phyloP scores from a whole-genome alignment of 805 yeast genomes.

The Komagataella pastoris region DNA sequence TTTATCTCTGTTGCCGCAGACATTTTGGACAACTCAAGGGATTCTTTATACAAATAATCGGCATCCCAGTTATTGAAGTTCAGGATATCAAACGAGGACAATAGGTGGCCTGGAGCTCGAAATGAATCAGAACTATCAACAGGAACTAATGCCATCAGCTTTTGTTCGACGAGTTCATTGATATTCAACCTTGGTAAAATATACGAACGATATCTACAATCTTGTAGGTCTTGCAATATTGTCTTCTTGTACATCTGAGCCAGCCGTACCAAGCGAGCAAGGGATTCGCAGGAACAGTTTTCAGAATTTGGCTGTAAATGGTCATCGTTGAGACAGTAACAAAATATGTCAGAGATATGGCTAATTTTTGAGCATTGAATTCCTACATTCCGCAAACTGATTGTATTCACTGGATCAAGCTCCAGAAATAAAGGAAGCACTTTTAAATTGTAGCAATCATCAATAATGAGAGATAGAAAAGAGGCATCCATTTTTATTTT shows the following conservation, averaged over 20 bases:
- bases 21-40: slow-evolving; percentile 74
- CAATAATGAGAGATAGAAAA: slow-evolving; percentile 15
- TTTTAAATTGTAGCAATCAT: slow-evolving; percentile 28
- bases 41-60: slow-evolving; percentile 59
- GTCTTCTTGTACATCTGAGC: slow-evolving; percentile 21
- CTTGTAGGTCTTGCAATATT: slow-evolving; percentile 7
- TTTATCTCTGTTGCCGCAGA: slow-evolving; percentile 57
- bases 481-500: slow-evolving; percentile 8
- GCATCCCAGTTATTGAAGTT: slow-evolving; percentile 50
- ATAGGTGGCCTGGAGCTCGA: slow-evolving; percentile 10
- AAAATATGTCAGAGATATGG: slow-evolving; percentile 56
- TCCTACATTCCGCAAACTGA: slow-evolving; percentile 73
- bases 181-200: neutral
- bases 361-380: slow-evolving; percentile 77
- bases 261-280: slow-evolving; percentile 25
- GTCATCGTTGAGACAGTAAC: slow-evolving; percentile 49
- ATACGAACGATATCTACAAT: neutral
- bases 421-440: slow-evolving; percentile 40
- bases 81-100: slow-evolving; percentile 23
- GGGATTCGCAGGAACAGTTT: slow-evolving; percentile 22
- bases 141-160: neutral
- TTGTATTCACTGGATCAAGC: slow-evolving; percentile 59
- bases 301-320: slow-evolving; percentile 9
- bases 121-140: neutral
- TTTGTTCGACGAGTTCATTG: neutral